A percentile compares a stretch with the other conserved stretches of the same genome.
Conservation (phyloP, 768 basidiomycete species). For the Omphalotus guepiniiformis region DNA sequence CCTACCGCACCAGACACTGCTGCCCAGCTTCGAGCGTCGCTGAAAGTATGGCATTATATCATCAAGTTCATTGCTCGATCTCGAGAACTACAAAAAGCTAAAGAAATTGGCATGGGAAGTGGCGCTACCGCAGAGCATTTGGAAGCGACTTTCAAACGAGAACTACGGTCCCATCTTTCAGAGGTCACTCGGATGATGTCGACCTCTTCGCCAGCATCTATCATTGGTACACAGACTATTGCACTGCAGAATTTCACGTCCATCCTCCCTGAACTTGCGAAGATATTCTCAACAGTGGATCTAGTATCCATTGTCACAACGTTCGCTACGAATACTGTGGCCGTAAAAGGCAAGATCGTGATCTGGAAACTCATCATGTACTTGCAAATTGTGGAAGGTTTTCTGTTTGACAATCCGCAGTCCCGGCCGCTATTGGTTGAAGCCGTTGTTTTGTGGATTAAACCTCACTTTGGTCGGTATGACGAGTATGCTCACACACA, state of each 20-base stretch:
- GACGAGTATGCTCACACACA: constrained; percentile 72
- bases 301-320: constrained; percentile 82
- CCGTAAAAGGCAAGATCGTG: constrained; percentile 80
- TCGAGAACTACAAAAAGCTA: constrained; percentile 79
- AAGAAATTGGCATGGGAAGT: constrained; percentile 73
- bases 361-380: constrained; percentile 95
- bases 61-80: constrained; percentile 94
- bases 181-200: constrained; percentile 92
- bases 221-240: constrained; percentile 94
- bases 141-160: constrained; percentile 80
- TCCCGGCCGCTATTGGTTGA: constrained; percentile 81
- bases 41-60: constrained; percentile 97
- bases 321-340: constrained; percentile 77
- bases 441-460: constrained; percentile 88
- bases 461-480: constrained; percentile 89
- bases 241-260: constrained; percentile 92
- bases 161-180: constrained; percentile 68
- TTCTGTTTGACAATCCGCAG: constrained; percentile 79
- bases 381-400: constrained; percentile 84
- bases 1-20: constrained; percentile 72
- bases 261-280: constrained; percentile 81
- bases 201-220: constrained; percentile 67
- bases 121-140: constrained; percentile 84
- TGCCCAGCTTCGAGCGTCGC: constrained; percentile 75
- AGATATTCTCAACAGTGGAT: constrained; percentile 77